Evolutionary conservation across 2,329 filamentous ascomycete species (phyloP).

Genomic region (Cladosporium sp.): DNA sequence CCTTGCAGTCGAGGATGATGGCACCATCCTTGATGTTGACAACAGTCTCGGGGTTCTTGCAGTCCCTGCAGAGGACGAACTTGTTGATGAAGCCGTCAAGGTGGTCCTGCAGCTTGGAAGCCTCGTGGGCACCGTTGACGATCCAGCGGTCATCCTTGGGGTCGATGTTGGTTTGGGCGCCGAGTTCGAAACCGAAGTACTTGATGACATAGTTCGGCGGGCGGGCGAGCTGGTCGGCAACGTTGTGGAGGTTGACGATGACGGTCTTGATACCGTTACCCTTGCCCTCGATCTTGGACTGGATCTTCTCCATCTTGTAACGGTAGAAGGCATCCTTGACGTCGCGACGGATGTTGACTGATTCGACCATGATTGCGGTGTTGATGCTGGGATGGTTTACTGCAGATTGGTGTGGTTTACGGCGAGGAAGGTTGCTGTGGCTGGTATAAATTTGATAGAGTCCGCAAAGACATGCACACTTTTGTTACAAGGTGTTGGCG

Average conservation of each 20-base stretch:
- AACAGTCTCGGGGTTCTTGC: constrained; percentile 98
- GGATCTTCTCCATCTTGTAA: constrained; percentile 99
- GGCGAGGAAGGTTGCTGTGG: not conserved
- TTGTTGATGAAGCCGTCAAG: constrained; percentile 97
- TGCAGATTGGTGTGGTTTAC: not conserved
- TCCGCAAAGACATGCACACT: constrained; percentile 12
- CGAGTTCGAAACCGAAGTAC: constrained; percentile 98
- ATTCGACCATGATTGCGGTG: constrained; percentile 76
- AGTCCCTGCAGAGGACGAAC: constrained; percentile 99
- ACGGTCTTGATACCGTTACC: constrained; percentile 99
- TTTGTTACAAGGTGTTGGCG: not conserved
- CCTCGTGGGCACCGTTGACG: constrained; percentile 97
- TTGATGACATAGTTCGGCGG: constrained; percentile 96
- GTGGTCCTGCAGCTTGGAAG: constrained; percentile 92
- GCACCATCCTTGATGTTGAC: constrained; percentile 89
- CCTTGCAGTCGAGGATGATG: constrained; percentile 96
- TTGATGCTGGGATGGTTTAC: constrained; percentile 20
- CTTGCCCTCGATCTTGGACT: constrained; percentile 99
- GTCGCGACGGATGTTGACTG: constrained; percentile 95
- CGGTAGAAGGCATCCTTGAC: constrained; percentile 98
- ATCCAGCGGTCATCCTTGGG: constrained; percentile 98
- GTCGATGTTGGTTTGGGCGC: constrained; percentile 97
- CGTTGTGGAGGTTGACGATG: constrained; percentile 92
- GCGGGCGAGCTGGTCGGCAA: constrained; percentile 85
- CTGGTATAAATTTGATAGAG: not conserved